Evolutionary conservation across 371 early-diverging fungal species (phyloP).

Genomic region (Mucor piriformis): DNA sequence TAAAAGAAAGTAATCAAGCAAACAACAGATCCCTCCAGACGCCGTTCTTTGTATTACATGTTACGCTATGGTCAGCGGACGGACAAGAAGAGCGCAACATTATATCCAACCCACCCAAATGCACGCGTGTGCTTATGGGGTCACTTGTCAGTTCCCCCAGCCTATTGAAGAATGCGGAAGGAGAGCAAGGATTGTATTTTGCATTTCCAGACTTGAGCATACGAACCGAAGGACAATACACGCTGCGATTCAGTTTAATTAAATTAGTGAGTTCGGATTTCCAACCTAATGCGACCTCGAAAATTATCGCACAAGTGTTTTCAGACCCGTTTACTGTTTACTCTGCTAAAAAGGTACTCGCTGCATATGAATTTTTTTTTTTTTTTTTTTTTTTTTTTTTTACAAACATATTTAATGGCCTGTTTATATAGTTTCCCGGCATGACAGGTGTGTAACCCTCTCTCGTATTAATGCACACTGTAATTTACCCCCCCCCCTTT

Average conservation of each 20-base stretch:
- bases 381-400: neutral
- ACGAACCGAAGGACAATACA: conserved; percentile 88
- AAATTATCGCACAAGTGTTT: conserved; percentile 58
- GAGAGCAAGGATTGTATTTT: conserved; percentile 82
- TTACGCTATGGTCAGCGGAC: conserved; percentile 76
- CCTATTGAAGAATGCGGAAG: conserved; percentile 70
- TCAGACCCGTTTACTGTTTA: conserved; percentile 63
- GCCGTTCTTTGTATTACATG: conserved; percentile 75
- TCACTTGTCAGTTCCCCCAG: conserved; percentile 81
- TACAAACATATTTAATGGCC: neutral
- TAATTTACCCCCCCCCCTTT: neutral
- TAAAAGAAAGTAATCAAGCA: no score
- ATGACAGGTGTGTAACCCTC: conserved; percentile 41
- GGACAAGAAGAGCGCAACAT: conserved; percentile 58
- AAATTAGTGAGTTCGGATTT: conserved; percentile 56
- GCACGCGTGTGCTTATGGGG: conserved; percentile 74
- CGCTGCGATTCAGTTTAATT: conserved; percentile 71
- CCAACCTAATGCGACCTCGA: conserved; percentile 54
- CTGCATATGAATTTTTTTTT: neutral
- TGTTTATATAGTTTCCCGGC: conserved; percentile 50
- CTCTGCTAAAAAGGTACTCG: conserved; percentile 55
- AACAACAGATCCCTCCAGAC: conserved; percentile 46
- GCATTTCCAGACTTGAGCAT: conserved; percentile 91
- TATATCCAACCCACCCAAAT: conserved; percentile 64
- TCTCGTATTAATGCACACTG: neutral